These are phyloP conservation scores for Verticillium alfalfae DNA, from an alignment of 2,329 filamentous ascomycete genomes.

Conservation along the genomic window DNA sequence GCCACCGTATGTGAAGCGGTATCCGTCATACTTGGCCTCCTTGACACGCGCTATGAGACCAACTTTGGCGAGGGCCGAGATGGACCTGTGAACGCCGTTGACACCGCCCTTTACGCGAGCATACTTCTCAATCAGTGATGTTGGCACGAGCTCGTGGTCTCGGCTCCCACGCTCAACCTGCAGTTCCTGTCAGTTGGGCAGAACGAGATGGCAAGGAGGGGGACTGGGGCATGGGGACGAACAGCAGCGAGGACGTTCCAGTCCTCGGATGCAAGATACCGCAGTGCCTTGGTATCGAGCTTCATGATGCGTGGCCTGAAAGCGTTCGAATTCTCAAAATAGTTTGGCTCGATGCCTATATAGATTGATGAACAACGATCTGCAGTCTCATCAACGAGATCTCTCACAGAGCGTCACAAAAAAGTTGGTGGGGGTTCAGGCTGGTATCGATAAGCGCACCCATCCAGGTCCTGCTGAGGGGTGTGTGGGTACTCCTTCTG, in stretches of 20 bases:
- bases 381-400: not conserved
- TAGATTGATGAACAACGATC: not conserved
- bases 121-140: slow-evolving; percentile 77
- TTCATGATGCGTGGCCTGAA: slow-evolving; percentile 58
- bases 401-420: not conserved
- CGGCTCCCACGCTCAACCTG: slow-evolving; percentile 91
- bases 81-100: slow-evolving; percentile 76
- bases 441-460: not conserved
- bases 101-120: slow-evolving; percentile 73
- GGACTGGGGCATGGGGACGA: slow-evolving; percentile 29
- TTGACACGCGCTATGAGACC: slow-evolving; percentile 89
- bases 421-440: not conserved
- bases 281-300: slow-evolving; percentile 88
- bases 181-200: slow-evolving; percentile 25
- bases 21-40: slow-evolving; percentile 96
- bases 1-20: slow-evolving; percentile 92
- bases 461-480: not conserved
- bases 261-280: slow-evolving; percentile 87
- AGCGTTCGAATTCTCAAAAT: not conserved
- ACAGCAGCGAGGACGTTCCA: slow-evolving; percentile 93
- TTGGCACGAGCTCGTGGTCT: slow-evolving; percentile 96
- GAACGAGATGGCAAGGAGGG: slow-evolving; percentile 9
- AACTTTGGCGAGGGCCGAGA: slow-evolving; percentile 86
- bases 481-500: not conserved
- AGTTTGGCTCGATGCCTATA: not conserved